phyloP scores from a whole-genome alignment of 2,329 filamentous ascomycete genomes.

The Colletotrichum spaethianum region DNA sequence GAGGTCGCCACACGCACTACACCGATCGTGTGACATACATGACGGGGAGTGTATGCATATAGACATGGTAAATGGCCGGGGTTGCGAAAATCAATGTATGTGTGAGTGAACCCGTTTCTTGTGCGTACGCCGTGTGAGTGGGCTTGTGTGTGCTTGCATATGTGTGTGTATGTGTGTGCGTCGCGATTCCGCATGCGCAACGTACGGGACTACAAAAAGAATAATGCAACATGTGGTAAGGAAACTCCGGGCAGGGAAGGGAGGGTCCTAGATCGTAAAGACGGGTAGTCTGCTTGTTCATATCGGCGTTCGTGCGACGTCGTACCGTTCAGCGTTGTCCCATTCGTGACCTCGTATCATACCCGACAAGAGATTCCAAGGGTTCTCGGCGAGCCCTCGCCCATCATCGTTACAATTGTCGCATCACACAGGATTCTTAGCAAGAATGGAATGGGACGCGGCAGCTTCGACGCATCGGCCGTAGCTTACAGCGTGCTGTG shows the following conservation, averaged over 20 bases:
- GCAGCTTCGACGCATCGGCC: background rate
- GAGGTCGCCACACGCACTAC: background rate
- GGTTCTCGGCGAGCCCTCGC: no score
- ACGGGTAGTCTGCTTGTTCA: slow-evolving; percentile 41
- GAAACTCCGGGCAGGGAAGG: background rate
- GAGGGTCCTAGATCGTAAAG: slow-evolving; percentile 32
- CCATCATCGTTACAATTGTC: no score
- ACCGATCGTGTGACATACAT: slow-evolving; percentile 8
- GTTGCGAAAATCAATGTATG: background rate
- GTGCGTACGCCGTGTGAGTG: background rate
- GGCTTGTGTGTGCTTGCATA: background rate
- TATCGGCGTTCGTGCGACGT: slow-evolving; percentile 38
- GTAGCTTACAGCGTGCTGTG: background rate
- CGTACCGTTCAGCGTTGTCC: slow-evolving; percentile 2
- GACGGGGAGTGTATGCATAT: background rate
- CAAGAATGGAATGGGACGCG: background rate
- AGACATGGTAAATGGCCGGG: background rate
- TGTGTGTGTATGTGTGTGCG: background rate
- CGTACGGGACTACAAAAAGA: background rate
- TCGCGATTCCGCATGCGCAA: background rate
- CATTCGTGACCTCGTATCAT: no score
- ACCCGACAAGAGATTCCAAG: no score
- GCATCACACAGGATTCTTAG: background rate
- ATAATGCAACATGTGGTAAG: background rate
- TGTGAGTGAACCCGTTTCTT: background rate